Percentiles rank a stretch among this genome's conserved stretches.
Conservation (phyloP, 345 rosid species). For the Moricandia arvensis region DNA sequence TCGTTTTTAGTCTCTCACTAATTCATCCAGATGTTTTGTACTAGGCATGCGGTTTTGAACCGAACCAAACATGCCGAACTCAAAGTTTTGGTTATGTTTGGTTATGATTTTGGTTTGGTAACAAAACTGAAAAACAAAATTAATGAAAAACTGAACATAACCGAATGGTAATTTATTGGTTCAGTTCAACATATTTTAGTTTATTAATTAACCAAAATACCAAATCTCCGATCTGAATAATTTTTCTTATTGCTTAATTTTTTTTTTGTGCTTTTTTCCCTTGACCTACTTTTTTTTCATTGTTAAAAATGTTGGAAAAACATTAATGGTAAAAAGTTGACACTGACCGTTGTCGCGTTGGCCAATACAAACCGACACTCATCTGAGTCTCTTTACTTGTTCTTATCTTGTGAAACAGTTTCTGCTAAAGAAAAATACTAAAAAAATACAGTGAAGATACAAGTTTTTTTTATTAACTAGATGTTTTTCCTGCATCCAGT, state of each 20-base stretch:
- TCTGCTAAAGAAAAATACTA: neutral
- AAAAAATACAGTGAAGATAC: too few relatives aligned
- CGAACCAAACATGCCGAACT: neutral
- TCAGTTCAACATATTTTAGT: too few relatives aligned
- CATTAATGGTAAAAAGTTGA: constrained; percentile 28
- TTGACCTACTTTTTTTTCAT: neutral
- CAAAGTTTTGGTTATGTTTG: neutral
- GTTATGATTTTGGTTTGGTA: too few relatives aligned
- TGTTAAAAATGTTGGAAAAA: neutral
- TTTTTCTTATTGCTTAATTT: too few relatives aligned
- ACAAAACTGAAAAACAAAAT: too few relatives aligned
- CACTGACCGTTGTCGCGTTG: constrained; percentile 26
- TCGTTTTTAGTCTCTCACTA: neutral
- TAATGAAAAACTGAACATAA: too few relatives aligned
- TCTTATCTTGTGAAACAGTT: constrained; percentile 4
- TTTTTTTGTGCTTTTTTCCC: neutral
- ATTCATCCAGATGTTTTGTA: neutral
- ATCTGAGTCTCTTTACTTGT: neutral
- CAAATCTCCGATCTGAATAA: too few relatives aligned
- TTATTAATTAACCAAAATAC: too few relatives aligned
- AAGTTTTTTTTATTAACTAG: too few relatives aligned
- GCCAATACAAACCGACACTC: constrained; percentile 31
- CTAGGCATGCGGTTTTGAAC: neutral
- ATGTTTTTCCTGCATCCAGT: too few relatives aligned
- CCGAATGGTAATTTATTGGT: too few relatives aligned